Conservation (phyloP, 345 rosid genomes). For the Pugionium cornutum region DNA sequence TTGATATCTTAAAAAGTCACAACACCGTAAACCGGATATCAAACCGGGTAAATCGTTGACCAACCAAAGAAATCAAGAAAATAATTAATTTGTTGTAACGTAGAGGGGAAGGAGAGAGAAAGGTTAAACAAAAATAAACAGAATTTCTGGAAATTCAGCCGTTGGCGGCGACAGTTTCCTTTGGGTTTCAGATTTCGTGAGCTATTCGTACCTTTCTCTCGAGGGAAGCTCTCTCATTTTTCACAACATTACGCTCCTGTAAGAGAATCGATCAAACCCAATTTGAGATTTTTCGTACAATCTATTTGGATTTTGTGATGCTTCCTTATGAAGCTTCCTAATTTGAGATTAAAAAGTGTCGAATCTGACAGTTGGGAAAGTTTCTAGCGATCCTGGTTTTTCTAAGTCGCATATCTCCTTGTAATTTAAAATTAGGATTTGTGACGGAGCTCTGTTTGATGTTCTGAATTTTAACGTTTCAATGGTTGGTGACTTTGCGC, state of each 20-base stretch:
- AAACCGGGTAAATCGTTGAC: too few species aligned
- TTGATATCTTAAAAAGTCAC: too few species aligned
- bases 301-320: slow-evolving; percentile 16
- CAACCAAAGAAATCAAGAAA: too few species aligned
- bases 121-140: neutral
- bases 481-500: slow-evolving; percentile 40
- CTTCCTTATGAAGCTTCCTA: slow-evolving; percentile 14
- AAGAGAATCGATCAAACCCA: slow-evolving; percentile 42
- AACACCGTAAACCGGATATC: too few species aligned
- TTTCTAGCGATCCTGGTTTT: slow-evolving; percentile 18
- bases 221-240: slow-evolving; percentile 35
- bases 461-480: slow-evolving; percentile 29
- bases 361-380: slow-evolving; percentile 24
- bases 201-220: slow-evolving; percentile 39
- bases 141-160: slow-evolving; percentile 11
- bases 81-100: too few species aligned
- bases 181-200: slow-evolving; percentile 31
- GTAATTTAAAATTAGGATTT: slow-evolving; percentile 23
- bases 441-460: slow-evolving; percentile 36
- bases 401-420: slow-evolving; percentile 2
- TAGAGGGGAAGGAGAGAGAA: too few species aligned
- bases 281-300: neutral
- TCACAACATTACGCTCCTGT: slow-evolving; percentile 30
- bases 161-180: slow-evolving; percentile 43
- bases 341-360: slow-evolving; percentile 18